A percentile compares a stretch with the other conserved stretches of the same genome.
These are phyloP conservation scores for Calocera viscosa DNA, from an alignment of 768 basidiomycete genomes.

Conservation along the genomic window DNA sequence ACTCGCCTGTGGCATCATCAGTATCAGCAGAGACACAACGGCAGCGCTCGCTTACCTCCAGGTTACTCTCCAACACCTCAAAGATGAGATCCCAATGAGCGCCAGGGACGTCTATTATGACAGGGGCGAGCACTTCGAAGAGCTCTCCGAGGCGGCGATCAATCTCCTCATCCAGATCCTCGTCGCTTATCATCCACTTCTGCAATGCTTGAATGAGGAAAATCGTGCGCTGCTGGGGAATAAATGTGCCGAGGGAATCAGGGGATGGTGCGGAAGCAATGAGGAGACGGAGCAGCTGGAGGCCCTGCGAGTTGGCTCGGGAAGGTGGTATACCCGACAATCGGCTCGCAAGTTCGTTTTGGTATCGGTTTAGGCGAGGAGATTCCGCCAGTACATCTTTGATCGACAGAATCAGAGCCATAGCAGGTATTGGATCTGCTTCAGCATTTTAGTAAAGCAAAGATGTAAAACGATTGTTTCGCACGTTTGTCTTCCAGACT, in stretches of 20 bases:
- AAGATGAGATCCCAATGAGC: conserved; percentile 89
- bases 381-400: conserved; percentile 54
- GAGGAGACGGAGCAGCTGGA: conserved; percentile 55
- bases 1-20: not conserved
- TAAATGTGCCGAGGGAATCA: conserved; percentile 69
- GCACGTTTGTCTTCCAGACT: conserved; percentile 50
- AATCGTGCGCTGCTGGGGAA: conserved; percentile 72
- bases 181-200: conserved; percentile 57
- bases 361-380: conserved; percentile 58
- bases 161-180: conserved; percentile 61
- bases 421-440: conserved; percentile 55
- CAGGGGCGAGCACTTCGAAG: conserved; percentile 65
- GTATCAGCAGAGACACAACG: not conserved
- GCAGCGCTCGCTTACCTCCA: conserved; percentile 49
- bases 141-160: conserved; percentile 66
- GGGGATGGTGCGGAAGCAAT: conserved; percentile 60
- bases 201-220: conserved; percentile 78
- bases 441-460: not conserved
- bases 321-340: conserved; percentile 51
- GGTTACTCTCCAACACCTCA: conserved; percentile 73
- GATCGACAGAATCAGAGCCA: conserved; percentile 53
- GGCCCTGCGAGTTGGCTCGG: conserved; percentile 56
- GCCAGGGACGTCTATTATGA: conserved; percentile 75
- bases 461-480: conserved; percentile 19
- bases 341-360: conserved; percentile 82